phyloP scores from a whole-genome alignment of 2,329 filamentous ascomycete genomes.

The Penicillium sp. region DNA sequence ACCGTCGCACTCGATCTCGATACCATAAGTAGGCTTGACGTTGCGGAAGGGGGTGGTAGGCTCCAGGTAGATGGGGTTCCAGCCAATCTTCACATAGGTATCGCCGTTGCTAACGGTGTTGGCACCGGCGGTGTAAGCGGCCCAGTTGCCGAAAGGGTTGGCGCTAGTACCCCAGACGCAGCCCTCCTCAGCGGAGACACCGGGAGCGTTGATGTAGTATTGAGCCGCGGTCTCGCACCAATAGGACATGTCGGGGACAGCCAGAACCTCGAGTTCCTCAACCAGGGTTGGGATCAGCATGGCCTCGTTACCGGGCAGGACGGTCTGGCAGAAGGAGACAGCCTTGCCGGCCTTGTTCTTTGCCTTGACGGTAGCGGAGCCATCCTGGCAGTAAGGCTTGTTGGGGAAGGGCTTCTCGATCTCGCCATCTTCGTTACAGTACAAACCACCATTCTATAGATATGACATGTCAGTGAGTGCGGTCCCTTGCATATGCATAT shows the following conservation, averaged over 20 bases:
- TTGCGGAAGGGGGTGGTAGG: slow-evolving; percentile 56
- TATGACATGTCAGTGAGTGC: slow-evolving; percentile 17
- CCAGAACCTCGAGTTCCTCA: slow-evolving; percentile 59
- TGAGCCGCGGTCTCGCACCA: slow-evolving; percentile 76
- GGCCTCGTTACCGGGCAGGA: slow-evolving; percentile 76
- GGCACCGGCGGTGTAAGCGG: slow-evolving; percentile 74
- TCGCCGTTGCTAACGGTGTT: slow-evolving; percentile 68
- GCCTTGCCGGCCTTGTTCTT: slow-evolving; percentile 67
- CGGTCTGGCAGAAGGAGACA: slow-evolving; percentile 78
- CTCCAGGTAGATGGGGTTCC: slow-evolving; percentile 74
- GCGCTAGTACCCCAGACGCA: slow-evolving; percentile 72
- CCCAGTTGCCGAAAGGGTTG: slow-evolving; percentile 74
- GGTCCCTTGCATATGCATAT: slow-evolving; percentile 1
- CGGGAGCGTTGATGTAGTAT: slow-evolving; percentile 79
- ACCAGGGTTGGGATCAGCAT: slow-evolving; percentile 83
- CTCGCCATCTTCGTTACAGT: slow-evolving; percentile 69
- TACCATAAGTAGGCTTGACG: slow-evolving; percentile 66
- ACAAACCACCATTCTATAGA: slow-evolving; percentile 71
- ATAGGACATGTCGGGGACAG: slow-evolving; percentile 71
- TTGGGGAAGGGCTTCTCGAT: slow-evolving; percentile 71
- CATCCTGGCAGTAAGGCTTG: slow-evolving; percentile 71
- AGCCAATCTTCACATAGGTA: slow-evolving; percentile 76
- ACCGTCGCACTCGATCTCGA: slow-evolving; percentile 71
- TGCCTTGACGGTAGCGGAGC: slow-evolving; percentile 67
- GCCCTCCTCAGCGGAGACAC: slow-evolving; percentile 61